These are phyloP conservation scores for Polymyxa betae DNA, from an alignment of 208 protist genomes.

Conservation along the genomic window DNA sequence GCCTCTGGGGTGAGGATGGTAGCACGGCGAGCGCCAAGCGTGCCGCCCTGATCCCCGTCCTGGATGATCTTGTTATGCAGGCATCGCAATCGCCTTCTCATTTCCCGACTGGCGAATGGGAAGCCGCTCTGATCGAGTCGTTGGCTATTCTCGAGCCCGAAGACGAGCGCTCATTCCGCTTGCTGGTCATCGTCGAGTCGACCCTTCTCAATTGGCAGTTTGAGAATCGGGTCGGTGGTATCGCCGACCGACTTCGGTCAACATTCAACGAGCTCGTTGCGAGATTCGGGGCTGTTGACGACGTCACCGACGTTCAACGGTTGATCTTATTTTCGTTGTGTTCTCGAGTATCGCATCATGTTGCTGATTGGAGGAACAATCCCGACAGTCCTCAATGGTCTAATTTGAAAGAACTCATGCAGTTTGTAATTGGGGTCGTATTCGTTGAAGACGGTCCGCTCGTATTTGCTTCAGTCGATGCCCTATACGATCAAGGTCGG, in stretches of 20 bases:
- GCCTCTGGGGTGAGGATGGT: background rate
- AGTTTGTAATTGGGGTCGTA: background rate
- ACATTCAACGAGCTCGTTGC: conserved; percentile 24
- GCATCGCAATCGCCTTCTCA: conserved; percentile 5
- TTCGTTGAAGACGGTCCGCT: conserved; percentile 4
- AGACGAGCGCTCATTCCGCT: conserved; percentile 12
- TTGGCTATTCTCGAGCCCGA: background rate
- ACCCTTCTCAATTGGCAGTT: conserved; percentile 36
- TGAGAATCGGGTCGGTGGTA: background rate
- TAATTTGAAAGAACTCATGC: background rate
- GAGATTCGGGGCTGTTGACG: background rate
- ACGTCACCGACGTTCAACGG: conserved; percentile 21
- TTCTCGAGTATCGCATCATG: conserved; percentile 13
- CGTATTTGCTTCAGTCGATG: background rate
- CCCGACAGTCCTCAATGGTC: background rate
- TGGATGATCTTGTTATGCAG: conserved; percentile 35
- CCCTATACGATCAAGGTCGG: background rate
- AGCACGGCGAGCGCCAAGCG: background rate
- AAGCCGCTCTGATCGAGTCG: background rate
- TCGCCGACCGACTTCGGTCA: conserved; percentile 7
- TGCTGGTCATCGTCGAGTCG: conserved; percentile 37
- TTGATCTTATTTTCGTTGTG: conserved; percentile 45
- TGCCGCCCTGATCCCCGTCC: background rate
- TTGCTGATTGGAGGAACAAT: background rate
- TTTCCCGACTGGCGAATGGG: conserved; percentile 28